A percentile compares a stretch with the other conserved stretches of the same genome.
phyloP scores from a whole-genome alignment of 2,329 filamentous ascomycete species.

The Daldinia sp. region DNA sequence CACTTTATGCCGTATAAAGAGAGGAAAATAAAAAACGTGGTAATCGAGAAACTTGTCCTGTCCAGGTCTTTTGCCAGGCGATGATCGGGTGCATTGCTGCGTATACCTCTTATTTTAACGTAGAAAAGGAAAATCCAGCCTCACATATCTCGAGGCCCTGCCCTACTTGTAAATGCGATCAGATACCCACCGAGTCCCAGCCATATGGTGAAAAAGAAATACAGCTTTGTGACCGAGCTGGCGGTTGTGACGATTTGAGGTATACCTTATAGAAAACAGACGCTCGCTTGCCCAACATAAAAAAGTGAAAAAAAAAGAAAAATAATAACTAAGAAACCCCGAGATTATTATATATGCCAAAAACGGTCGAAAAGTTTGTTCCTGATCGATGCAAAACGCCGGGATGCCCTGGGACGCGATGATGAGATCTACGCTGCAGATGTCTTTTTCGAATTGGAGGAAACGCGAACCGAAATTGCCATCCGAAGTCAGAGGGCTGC shows the following conservation, averaged over 20 bases:
- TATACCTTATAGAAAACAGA: conserved; percentile 44
- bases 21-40: conserved; percentile 46
- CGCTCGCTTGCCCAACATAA: conserved; percentile 53
- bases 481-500: conserved; percentile 7
- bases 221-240: conserved; percentile 56
- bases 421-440: conserved; percentile 39
- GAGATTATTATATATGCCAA: conserved; percentile 41
- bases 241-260: conserved; percentile 53
- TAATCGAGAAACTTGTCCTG: conserved; percentile 54
- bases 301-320: conserved; percentile 41
- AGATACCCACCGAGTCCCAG: conserved; percentile 62
- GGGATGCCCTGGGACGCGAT: conserved; percentile 38
- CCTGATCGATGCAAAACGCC: conserved; percentile 49
- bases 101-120: conserved; percentile 64
- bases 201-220: conserved; percentile 56
- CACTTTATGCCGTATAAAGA: conserved; percentile 52
- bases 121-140: conserved; percentile 49
- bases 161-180: conserved; percentile 63
- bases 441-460: conserved; percentile 37
- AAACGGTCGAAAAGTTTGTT: conserved; percentile 43
- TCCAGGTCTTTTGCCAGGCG: conserved; percentile 59
- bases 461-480: conserved; percentile 36
- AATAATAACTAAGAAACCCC: conserved; percentile 40
- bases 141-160: conserved; percentile 57
- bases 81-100: conserved; percentile 67